Evolutionary conservation across 2,329 filamentous ascomycete genomes (phyloP).

Genomic region (Curvularia sp.): DNA sequence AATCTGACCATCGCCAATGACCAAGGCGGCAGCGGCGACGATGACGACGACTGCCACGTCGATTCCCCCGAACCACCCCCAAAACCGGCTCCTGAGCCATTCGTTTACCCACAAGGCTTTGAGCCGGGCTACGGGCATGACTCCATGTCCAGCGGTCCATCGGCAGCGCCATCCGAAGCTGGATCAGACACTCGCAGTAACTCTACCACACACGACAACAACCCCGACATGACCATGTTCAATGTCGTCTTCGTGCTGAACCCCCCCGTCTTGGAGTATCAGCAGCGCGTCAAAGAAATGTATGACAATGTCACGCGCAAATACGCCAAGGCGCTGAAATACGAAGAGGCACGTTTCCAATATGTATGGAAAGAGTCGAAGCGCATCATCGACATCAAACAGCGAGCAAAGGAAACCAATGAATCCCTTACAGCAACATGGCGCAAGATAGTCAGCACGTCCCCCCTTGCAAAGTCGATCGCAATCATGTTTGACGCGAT

Average conservation of each 20-base stretch:
- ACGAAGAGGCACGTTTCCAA: constrained; percentile 86
- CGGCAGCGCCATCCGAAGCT: constrained; percentile 43
- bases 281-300: constrained; percentile 75
- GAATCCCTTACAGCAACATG: constrained; percentile 72
- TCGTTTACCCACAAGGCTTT: constrained; percentile 47
- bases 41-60: constrained; percentile 25
- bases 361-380: constrained; percentile 94
- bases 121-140: constrained; percentile 53
- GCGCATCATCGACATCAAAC: constrained; percentile 79
- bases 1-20: constrained; percentile 22
- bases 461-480: constrained; percentile 82
- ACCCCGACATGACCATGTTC: constrained; percentile 91
- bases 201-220: constrained; percentile 57
- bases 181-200: constrained; percentile 52
- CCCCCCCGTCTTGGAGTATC: constrained; percentile 78
- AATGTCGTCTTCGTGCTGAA: constrained; percentile 93
- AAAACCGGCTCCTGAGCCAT: constrained; percentile 30
- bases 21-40: constrained; percentile 5
- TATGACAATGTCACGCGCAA: constrained; percentile 91
- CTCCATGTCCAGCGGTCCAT: constrained; percentile 37
- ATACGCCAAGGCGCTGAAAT: constrained; percentile 89
- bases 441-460: constrained; percentile 73
- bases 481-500: constrained; percentile 83
- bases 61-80: constrained; percentile 17
- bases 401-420: constrained; percentile 75